Evolutionary conservation across 148 eudicot genomes (phyloP).

Genomic region (Cornus suecica): DNA sequence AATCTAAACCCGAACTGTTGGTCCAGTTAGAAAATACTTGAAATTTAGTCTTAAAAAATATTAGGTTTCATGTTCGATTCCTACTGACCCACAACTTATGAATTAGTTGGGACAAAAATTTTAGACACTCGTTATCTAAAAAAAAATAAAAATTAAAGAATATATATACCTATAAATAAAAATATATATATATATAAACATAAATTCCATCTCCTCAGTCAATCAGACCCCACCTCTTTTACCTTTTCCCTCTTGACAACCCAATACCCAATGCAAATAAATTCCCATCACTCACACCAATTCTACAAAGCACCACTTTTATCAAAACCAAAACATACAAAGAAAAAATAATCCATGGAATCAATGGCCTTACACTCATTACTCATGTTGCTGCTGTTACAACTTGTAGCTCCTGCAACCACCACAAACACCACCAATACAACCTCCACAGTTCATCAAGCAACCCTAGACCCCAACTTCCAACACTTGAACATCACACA

Average conservation of each 20-base stretch:
- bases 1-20: too few relatives aligned
- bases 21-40: too few relatives aligned
- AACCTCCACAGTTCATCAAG: slow-evolving; percentile 7
- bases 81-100: too few relatives aligned
- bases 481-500: slow-evolving; percentile 52
- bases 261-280: slow-evolving; percentile 46
- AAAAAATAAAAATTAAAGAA: too few relatives aligned
- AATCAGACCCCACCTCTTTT: slow-evolving; percentile 23
- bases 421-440: slow-evolving; percentile 32
- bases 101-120: too few relatives aligned
- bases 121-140: too few relatives aligned
- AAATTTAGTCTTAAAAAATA: too few relatives aligned
- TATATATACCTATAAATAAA: too few relatives aligned
- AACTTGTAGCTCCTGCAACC: slow-evolving; percentile 6
- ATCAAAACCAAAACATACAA: neutral
- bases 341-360: neutral
- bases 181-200: neutral
- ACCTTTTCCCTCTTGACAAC: slow-evolving; percentile 11
- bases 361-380: slow-evolving; percentile 1
- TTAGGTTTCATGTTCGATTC: too few relatives aligned
- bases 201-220: slow-evolving; percentile 24
- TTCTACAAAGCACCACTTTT: neutral
- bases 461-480: slow-evolving; percentile 32
- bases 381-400: slow-evolving; percentile 15
- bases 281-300: slow-evolving; percentile 23